These are phyloP conservation scores for Bacterosira constricta DNA, from an alignment of 108 stramenopile species.

Conservation along the genomic window DNA sequence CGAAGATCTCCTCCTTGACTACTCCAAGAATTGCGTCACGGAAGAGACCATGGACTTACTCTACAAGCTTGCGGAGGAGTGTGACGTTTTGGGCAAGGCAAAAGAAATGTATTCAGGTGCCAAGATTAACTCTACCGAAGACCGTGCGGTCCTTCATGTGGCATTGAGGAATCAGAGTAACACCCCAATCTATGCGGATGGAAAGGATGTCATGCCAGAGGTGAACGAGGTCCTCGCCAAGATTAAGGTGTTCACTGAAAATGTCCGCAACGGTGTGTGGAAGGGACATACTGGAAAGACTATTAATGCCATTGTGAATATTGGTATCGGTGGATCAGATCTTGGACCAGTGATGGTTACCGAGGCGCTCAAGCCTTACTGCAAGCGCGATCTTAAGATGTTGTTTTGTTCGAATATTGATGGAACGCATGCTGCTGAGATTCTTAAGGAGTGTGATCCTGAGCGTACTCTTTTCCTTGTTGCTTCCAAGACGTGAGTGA, in stretches of 20 bases:
- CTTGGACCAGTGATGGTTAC: slow-evolving; percentile 97
- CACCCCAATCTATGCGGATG: slow-evolving; percentile 86
- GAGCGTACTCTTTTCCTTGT: slow-evolving; percentile 91
- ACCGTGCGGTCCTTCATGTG: slow-evolving; percentile 79
- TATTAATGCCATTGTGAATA: slow-evolving; percentile 89
- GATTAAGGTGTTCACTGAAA: slow-evolving; percentile 87
- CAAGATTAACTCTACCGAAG: slow-evolving; percentile 89
- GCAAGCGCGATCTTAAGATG: slow-evolving; percentile 84
- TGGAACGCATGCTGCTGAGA: slow-evolving; percentile 93
- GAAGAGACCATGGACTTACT: slow-evolving; percentile 90
- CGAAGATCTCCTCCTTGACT: slow-evolving; percentile 92
- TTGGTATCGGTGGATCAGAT: slow-evolving; percentile 96
- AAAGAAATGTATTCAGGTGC: slow-evolving; percentile 89
- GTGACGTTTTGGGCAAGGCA: slow-evolving; percentile 80
- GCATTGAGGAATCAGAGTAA: slow-evolving; percentile 81
- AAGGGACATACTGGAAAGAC: slow-evolving; percentile 94
- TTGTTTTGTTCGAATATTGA: slow-evolving; percentile 98
- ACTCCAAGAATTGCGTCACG: slow-evolving; percentile 91
- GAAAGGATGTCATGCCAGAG: slow-evolving; percentile 90
- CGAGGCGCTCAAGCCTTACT: slow-evolving; percentile 92
- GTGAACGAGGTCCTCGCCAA: slow-evolving; percentile 83
- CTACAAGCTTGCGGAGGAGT: slow-evolving; percentile 79
- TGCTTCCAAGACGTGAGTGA: slow-evolving; percentile 83
- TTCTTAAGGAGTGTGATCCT: slow-evolving; percentile 84
- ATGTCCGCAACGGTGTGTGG: slow-evolving; percentile 85